Evolutionary conservation across 139 green algal genomes (phyloP), one percentile per base, ranked within the genome.

Genomic region (Picochlorum sp.): DNA sequence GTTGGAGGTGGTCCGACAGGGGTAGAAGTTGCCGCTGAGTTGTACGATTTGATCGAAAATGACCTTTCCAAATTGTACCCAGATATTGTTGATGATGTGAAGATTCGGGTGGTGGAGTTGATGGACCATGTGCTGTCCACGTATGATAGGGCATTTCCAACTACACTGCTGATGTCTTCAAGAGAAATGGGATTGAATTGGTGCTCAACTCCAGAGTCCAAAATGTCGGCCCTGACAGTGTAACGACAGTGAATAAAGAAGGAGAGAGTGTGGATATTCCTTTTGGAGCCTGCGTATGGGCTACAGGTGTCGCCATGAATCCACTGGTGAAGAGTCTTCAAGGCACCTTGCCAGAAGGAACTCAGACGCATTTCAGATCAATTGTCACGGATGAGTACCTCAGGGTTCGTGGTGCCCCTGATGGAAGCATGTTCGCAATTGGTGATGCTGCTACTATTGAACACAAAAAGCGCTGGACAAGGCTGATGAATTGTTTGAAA

Each of bases 221-320:
- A 15, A 59, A 44, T 4, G 81, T 94, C 38, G 50, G 66, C 24
- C 55, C 80, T 21, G 72, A 62, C 26, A 37, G 54, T 8, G 79
- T 88, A 4, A 74, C 50, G 0, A 71, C 90, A 3, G 61, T 85
- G 2, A 75, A 85, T 76, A 88, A 88, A 30, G 44, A 68, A 26
- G 63, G 57, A 34, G 50, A 28, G 9, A 61, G 57, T 18, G 41
- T 30, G 14, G 80, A 88, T 28, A 80, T 96, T 23, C 74, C 81
- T 34, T 95, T 92, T 75, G 89, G 89, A 16, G 78, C 85, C 0
- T 95, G 87, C 70, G 88, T 97, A 57, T 97, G 90, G 90, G 81
- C 86, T 32, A 94, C 89, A 1, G 79, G 90, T 45, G 85, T 96
- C 28, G 86, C 85, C 52, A 91, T 94, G 80, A 88, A 96, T 81